These are phyloP conservation scores for Coniosporium apollinis DNA, from an alignment of 495 filamentous ascomycete genomes.

Conservation along the genomic window DNA sequence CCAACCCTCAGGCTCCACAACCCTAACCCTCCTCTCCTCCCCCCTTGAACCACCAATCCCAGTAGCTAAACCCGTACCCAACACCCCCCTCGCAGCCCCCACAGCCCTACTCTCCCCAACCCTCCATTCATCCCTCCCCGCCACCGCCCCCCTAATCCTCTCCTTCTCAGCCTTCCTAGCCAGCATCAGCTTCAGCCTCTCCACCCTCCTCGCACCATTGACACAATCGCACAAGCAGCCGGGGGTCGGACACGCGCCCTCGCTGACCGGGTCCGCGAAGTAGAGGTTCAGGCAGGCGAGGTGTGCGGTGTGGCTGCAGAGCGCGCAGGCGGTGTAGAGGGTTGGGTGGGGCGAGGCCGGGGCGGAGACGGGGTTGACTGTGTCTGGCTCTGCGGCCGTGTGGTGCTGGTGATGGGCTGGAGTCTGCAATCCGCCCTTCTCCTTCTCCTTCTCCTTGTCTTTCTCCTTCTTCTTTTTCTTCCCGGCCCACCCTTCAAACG, in stretches of 20 bases:
- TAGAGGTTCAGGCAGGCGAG: conserved; percentile 13
- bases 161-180: conserved; percentile 11
- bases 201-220: conserved; percentile 10
- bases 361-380: neutral
- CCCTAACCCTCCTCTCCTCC: neutral
- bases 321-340: conserved; percentile 19
- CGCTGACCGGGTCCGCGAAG: conserved; percentile 6
- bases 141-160: conserved; percentile 7
- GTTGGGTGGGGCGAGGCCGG: conserved; percentile 4
- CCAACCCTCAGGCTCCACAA: too few species aligned
- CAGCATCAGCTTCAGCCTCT: conserved; percentile 6
- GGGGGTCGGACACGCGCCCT: conserved; percentile 20
- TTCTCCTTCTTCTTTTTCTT: conserved; percentile 6
- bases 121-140: conserved; percentile 10
- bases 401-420: neutral
- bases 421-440: neutral
- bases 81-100: conserved; percentile 1
- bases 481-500: conserved; percentile 13
- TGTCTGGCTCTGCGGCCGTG: neutral
- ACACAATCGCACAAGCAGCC: conserved; percentile 23
- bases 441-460: neutral
- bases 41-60: conserved; percentile 1
- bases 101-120: conserved; percentile 9
- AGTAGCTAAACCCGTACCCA: neutral
- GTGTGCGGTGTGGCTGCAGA: conserved; percentile 23